These are phyloP conservation scores for Euphorbia celastroides DNA, from an alignment of 441 rosid genomes.

Conservation along the genomic window DNA sequence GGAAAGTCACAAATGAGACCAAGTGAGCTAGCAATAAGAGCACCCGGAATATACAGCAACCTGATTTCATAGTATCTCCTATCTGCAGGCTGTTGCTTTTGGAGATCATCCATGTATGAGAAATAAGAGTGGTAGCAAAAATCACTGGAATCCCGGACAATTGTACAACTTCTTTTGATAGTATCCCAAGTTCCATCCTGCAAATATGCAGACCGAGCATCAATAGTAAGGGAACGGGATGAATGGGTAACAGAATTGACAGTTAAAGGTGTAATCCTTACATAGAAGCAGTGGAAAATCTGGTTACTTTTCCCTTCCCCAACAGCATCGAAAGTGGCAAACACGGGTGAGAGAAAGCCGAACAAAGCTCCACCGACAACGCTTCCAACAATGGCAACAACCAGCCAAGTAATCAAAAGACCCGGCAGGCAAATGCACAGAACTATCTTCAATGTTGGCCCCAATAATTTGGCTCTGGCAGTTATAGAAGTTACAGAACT, in stretches of 20 bases:
- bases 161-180: slow-evolving; percentile 52
- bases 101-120: slow-evolving; percentile 68
- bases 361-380: slow-evolving; percentile 58
- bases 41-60: slow-evolving; percentile 66
- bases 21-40: slow-evolving; percentile 47
- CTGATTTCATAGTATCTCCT: slow-evolving; percentile 77
- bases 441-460: slow-evolving; percentile 75
- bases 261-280: slow-evolving; percentile 19
- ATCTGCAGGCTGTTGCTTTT: slow-evolving; percentile 32
- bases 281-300: slow-evolving; percentile 70
- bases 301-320: slow-evolving; percentile 71
- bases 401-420: slow-evolving; percentile 52
- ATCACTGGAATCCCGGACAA: slow-evolving; percentile 64
- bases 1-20: slow-evolving; percentile 70
- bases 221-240: slow-evolving; percentile 1
- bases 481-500: slow-evolving; percentile 23
- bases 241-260: slow-evolving; percentile 2
- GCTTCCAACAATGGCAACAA: slow-evolving; percentile 57
- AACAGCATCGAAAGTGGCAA: slow-evolving; percentile 89
- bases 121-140: slow-evolving; percentile 73
- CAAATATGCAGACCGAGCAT: slow-evolving; percentile 10
- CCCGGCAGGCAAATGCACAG: slow-evolving; percentile 53
- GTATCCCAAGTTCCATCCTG: slow-evolving; percentile 96
- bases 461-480: slow-evolving; percentile 66
- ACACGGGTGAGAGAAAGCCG: slow-evolving; percentile 84